Evolutionary conservation across 1,139 yeast genomes (phyloP), one percentile per base, ranked within the genome.

Genomic region (Geotrichum cucujoidarum): DNA sequence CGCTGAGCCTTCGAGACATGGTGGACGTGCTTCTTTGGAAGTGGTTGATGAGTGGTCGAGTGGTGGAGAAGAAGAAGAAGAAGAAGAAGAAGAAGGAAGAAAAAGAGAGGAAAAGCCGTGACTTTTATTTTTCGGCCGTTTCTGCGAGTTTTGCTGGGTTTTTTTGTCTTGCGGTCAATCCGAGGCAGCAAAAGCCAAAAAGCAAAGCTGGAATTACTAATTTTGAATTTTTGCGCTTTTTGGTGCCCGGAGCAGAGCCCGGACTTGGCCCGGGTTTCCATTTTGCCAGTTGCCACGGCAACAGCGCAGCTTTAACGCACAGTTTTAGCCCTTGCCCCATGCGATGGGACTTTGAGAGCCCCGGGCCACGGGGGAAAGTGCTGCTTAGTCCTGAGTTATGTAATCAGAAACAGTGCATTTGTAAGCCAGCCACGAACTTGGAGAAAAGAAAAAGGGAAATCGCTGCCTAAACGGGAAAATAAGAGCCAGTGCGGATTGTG

Each of bases 1-100:
- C 63, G 49, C 58, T 60, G 30, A 58, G 21, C 47, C 60, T 58
- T 33, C 60, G 53, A 45, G 51, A 36, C 51, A 48, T 48, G 10
- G 17, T 40, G 7, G 17, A 6, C 17, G n/a, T 17, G 20, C 5
- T 10, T n/a, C n/a, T n/a, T 13, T 40, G 7, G 17, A 6, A 16
- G n/a, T 17, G 20, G 24, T 10, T n/a, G 37, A 10, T 18, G 37
- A 24, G 27, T 6, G 27, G 27, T 24, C 27, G 27, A 10, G 10
- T 6, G 8, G 27, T 24, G 10, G 27, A 24, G 27, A 17, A 33
- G 24, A 18, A 20, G 36, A 10, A 20, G 38, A 34, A 21, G 27
- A 16, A n/a, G 38, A 20, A 10, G 11, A 5, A 11, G 13, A 21
- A 21, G 13, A 13, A 35, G 27, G 13, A 20, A 21, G 16, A 21